Base-by-base conservation (phyloP, 495 filamentous ascomycete species). In the Neurospora sp. region DNA sequence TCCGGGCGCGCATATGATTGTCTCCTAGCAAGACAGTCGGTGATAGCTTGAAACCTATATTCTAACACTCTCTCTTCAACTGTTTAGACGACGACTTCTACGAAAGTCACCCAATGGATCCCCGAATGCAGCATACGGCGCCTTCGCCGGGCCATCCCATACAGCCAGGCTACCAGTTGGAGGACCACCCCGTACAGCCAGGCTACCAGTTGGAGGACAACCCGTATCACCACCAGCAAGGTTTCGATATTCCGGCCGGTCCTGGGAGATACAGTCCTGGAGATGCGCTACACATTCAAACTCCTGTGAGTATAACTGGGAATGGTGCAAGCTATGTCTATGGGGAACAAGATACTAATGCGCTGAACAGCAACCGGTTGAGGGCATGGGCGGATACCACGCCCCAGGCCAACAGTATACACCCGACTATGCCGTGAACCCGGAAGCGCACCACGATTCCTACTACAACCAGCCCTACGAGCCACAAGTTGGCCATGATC, bases 391-490 rank as follows among this genome's bases (percentile, higher is more conserved):
- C 75, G 90, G 91, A 20, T 94, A 90, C 75, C 90, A 89, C 76
- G 87, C 92, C 72, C 83, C 84, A 70, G 92, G 90, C 77, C 89
- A 90, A 37, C 75, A 82, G 79, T 85, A 77, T 84, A 84, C 70
- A 76, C 85, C 80, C 72, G 92, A 93, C 37, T 96, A 95, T 80
- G 83, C 89, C 7, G 81, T 98, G 42, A 89, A 93, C 73, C 94
- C 94, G 14, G 89, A 94, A 80, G 90, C 89, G 46, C 93, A 96
- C 76, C 93, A 94, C 77, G 93, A 97, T 81, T 88, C 90, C 59
- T 96, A 97, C 82, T 96, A 92, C 78, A 91, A 90, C 71, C 90
- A 89, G 77, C 92, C 92, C 5, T 96, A 97, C 81, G 85, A 93
- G 73, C 92, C 93, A 5, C 86, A 88, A 14, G 54, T 66, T 66